Evolutionary conservation across 2,329 filamentous ascomycete species (phyloP), one percentile per base, ranked within the genome.

Genomic region (Pseudogymnoascus sp.): DNA sequence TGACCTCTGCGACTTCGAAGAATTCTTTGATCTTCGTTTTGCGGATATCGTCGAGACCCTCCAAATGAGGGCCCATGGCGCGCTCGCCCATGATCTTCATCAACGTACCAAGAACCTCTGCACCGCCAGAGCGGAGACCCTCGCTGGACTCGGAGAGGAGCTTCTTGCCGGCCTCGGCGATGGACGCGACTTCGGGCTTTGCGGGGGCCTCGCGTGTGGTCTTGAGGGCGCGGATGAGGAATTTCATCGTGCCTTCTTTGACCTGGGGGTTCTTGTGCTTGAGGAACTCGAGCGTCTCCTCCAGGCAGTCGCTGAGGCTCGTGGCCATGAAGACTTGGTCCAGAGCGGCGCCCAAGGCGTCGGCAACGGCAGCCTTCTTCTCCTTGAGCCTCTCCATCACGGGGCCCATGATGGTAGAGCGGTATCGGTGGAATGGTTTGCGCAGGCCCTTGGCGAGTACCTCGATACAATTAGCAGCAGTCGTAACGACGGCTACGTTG

Each of bases 61-160:
- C 93, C 13, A 99, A 77, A 72, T 96, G 89, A 7, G 90, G 88
- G 44, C 89, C 91, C 94, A 99, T 99, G 60, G 90, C 90, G 62
- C 94, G 85, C 74, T 99, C 95, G 41, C 94, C 93, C 77, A 97
- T 90, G 61, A 99, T 97, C 77, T 97, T 99, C 94, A 97, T 97
- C 58, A 99, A 75, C 0, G 92, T 96, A 65, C 95, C 94, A 2
- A 99, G 79, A 35, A 94, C 86, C 74, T 99, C 94, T 11, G 92
- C 92, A 73, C 92, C 94, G 31, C 91, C 92, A 58, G 93, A 88
- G 75, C 94, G 85, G 63, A 96, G 84, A 2, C 83, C 87, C 68
- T 95, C 92, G 67, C 87, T 92, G 0, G 90, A 93, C 72, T 99
- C 94, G 0, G 92, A 87, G 13, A 99, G 80, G 6, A 97, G 79